Evolutionary conservation across 306 rosid species (phyloP), one percentile per base, ranked within the genome.

Genomic region (Cercis canadensis): DNA sequence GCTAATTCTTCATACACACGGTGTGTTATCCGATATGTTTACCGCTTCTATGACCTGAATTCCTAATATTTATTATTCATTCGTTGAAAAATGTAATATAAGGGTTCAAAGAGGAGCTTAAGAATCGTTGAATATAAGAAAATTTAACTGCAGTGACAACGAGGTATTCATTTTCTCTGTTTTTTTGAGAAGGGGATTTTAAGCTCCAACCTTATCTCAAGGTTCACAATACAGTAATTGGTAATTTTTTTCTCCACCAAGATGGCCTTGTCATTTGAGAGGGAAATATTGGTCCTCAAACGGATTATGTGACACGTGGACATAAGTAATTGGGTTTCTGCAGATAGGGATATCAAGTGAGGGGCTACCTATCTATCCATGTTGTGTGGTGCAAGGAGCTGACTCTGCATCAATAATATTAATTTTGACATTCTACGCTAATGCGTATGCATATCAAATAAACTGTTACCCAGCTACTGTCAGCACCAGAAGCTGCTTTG

Each of bases 301-400:
- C 3, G 44, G 85, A 83, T 82, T 72, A 73, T 14, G 44, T 58
- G 84, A 81, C 96, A 87, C 86, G 87, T 84, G 95, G 84, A 65
- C 3, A 33, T 67, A 59, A 3, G 0, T 11, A 1, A 63, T 87
- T 89, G 95, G 97, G 33, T 21, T 9, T 7, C 10, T 19, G 34
- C 63, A 72, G 99, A 94, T 94, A 78, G 73, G 78, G 84, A 79
- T 76, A 86, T 88, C 87, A 37, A 83, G 66, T 61, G 63, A 71
- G 58, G 76, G 87, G 90, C 73, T 67, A 40, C 53, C 52, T 12
- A 62, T 65, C 78, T 81, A 86, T 86, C 96, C 81, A 44, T 68
- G 56, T n/a, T 77, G 69, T 80, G 88, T 75, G 92, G 92, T 78
- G 80, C 74, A 52, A 1, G n/a, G 33, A 29, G 43, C 32, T 44